Evolutionary conservation across 1,284 basidiomycete genomes (phyloP).

Genomic region (Grifola frondosa): DNA sequence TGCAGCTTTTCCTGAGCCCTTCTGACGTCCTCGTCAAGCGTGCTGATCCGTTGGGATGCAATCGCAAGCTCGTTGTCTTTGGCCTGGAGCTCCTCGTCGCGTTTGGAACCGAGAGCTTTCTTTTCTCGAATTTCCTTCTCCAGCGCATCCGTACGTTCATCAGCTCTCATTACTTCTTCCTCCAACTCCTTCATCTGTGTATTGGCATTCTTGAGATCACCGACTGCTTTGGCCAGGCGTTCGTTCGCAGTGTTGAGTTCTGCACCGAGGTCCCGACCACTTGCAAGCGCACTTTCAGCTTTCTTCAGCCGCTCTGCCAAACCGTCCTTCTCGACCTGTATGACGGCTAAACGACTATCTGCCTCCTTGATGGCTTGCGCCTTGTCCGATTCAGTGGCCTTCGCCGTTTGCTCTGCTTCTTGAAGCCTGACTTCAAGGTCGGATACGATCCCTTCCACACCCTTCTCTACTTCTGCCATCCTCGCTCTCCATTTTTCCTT

Average conservation of each 20-base stretch:
- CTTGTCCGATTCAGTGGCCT: constrained; percentile 42
- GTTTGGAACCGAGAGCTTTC: constrained; percentile 33
- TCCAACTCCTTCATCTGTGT: constrained; percentile 56
- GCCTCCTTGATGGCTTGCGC: constrained; percentile 46
- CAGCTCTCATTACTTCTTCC: constrained; percentile 48
- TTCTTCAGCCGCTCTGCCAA: constrained; percentile 58
- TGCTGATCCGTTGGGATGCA: constrained; percentile 18
- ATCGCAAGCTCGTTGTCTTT: constrained; percentile 27
- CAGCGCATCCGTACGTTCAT: constrained; percentile 49
- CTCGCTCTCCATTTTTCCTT: constrained; percentile 66
- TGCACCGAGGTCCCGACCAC: constrained; percentile 60
- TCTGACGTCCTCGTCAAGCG: constrained; percentile 31
- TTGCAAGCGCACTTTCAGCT: constrained; percentile 59
- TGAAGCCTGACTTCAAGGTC: constrained; percentile 58
- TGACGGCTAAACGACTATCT: constrained; percentile 43
- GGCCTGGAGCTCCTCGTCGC: constrained; percentile 39
- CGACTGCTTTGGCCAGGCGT: constrained; percentile 49
- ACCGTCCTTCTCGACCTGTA: constrained; percentile 52
- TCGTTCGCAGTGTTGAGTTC: constrained; percentile 65
- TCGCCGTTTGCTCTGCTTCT: constrained; percentile 47
- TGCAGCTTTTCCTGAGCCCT: constrained; percentile 36
- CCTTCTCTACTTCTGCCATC: constrained; percentile 67
- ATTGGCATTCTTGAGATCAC: constrained; percentile 57
- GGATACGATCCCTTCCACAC: constrained; percentile 63
- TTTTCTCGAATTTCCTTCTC: constrained; percentile 55